Evolutionary conservation across 2,329 filamentous ascomycete species (phyloP).

Genomic region (Aspergillus pseudoglaucus): DNA sequence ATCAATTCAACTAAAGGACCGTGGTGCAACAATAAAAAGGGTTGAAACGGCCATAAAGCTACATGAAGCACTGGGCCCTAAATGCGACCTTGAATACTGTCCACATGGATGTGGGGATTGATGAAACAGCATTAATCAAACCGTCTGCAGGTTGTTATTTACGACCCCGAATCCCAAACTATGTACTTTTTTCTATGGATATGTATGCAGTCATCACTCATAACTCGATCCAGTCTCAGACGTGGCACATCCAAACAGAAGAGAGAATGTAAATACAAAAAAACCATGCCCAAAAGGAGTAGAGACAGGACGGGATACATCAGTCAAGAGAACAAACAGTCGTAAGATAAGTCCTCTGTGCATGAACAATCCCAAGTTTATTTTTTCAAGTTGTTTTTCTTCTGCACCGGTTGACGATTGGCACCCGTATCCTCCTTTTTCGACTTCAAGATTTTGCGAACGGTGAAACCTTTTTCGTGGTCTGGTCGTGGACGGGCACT

Average conservation of each 20-base stretch:
- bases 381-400: constrained; percentile 11
- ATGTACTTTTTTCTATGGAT: background rate
- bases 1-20: too few species aligned
- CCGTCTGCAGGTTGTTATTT: too few species aligned
- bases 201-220: background rate
- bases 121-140: too few species aligned
- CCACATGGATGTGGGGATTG: too few species aligned
- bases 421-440: constrained; percentile 19
- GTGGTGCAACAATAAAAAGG: too few species aligned
- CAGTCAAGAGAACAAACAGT: background rate
- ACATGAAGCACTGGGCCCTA: too few species aligned
- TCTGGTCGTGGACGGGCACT: constrained; percentile 36
- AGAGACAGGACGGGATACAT: background rate
- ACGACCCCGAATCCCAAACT: background rate
- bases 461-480: constrained; percentile 34
- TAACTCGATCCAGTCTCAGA: background rate
- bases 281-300: background rate
- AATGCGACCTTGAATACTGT: too few species aligned
- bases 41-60: too few species aligned
- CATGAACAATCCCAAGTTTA: background rate
- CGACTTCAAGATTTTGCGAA: constrained; percentile 30
- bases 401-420: constrained; percentile 21
- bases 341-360: too few species aligned
- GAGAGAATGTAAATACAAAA: background rate
- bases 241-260: background rate